phyloP scores from a whole-genome alignment of 768 basidiomycete genomes.

The Phanerodontia chrysosporium region DNA sequence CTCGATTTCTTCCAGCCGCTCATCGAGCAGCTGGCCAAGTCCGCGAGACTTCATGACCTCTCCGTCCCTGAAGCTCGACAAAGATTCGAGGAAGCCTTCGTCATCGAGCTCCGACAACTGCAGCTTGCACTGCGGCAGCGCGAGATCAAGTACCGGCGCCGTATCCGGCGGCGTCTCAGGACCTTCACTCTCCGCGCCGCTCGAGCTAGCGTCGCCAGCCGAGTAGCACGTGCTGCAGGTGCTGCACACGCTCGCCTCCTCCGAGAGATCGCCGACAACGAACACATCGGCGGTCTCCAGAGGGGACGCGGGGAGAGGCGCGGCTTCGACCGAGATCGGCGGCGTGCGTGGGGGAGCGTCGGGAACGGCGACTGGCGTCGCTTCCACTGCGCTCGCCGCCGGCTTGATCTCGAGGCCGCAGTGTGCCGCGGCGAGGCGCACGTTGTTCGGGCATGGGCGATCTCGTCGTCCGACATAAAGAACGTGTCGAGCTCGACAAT shows the following conservation, averaged over 20 bases:
- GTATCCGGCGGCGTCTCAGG: slow-evolving; percentile 2
- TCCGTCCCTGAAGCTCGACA: background rate
- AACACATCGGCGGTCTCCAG: background rate
- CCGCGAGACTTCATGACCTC: background rate
- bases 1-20: background rate
- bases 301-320: background rate
- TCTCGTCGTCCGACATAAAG: slow-evolving; percentile 50
- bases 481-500: slow-evolving; percentile 57
- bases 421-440: slow-evolving; percentile 22
- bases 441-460: slow-evolving; percentile 27
- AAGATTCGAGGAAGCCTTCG: background rate
- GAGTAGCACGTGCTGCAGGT: background rate
- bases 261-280: background rate
- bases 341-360: background rate
- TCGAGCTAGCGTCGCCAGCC: background rate
- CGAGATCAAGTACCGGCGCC: slow-evolving; percentile 1
- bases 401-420: slow-evolving; percentile 12
- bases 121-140: background rate
- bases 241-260: background rate
- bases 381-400: background rate
- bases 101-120: background rate
- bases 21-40: background rate
- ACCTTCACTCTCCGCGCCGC: slow-evolving; percentile 2
- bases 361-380: background rate
- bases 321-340: background rate